Base-by-base conservation (phyloP, 345 rosid species). In the Rhodamnia rubescens region DNA sequence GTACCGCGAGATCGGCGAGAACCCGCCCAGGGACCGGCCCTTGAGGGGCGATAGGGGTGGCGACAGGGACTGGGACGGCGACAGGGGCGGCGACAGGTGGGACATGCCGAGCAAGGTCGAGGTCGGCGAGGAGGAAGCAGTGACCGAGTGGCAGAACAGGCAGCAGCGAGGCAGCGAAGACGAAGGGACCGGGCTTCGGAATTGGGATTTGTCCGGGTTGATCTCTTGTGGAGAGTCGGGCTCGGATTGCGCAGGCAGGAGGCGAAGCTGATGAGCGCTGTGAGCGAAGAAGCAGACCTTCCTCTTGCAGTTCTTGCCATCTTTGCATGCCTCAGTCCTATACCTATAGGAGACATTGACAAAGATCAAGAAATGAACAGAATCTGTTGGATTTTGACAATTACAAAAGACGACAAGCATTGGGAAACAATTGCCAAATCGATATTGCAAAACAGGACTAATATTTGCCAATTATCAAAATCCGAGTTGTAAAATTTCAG, bases 281-380 rank as follows among this genome's bases (percentile, higher is more conserved):
- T 94, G 98, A 59, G 96, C 98, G 44, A 94, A 94, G 89, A 94
- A 94, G 85, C 98, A 94, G 0, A 93, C 92, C 88, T 93, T 93
- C 4, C 98, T 92, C 86, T 90, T 89, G 87, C 98, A 94, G 57
- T 90, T 92, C 84, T 91, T 92, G 9, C 94, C 96, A 29, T 94
- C 98, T 87, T 93, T 94, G 86, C 98, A 93, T 22, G 96, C 93
- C 57, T 94, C 96, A 0, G 98, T 93, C 84, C 98, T 89, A 86
- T 94, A 86, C 86, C 88, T 86, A 83, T 36, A 21, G 0, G 40
- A 61, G 21, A 29, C 20, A 53, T n/a, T 2, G 81, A 59, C 59
- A 69, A 4, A 12, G 78, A 69, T 40, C 32, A 69, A 69, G 47
- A 18, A 8, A 18, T 4, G 47, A 69, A 32, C 47, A 36, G 75